Evolutionary conservation across 2,329 filamentous ascomycete species (phyloP).

Genomic region (Zasmidium citrigriseum): DNA sequence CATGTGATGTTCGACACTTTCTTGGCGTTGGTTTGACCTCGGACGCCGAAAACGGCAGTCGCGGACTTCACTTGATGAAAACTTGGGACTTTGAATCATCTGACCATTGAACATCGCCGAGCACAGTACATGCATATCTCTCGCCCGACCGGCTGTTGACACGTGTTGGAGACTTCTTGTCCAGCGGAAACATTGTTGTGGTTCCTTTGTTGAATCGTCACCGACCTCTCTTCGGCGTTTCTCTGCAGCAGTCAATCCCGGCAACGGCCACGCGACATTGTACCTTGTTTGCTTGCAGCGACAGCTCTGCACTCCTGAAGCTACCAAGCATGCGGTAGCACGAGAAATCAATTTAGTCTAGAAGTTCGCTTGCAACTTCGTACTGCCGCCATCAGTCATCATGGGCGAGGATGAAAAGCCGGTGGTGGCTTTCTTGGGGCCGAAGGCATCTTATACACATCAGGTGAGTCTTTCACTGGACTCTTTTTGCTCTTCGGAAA

Average conservation of each 20-base stretch:
- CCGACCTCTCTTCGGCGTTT: too few species aligned
- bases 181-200: neutral
- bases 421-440: conserved; percentile 61
- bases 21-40: neutral
- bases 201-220: neutral
- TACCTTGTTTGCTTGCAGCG: neutral
- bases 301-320: conserved; percentile 1
- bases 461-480: conserved; percentile 52
- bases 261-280: neutral
- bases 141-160: too few species aligned
- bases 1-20: neutral
- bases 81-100: too few species aligned
- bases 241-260: neutral
- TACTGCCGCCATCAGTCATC: neutral
- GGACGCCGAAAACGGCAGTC: neutral
- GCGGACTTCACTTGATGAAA: neutral
- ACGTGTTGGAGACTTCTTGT: neutral
- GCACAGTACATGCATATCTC: too few species aligned
- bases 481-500: neutral
- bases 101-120: too few species aligned
- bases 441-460: conserved; percentile 68
- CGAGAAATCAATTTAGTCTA: too few species aligned
- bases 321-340: too few species aligned
- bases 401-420: conserved; percentile 8
- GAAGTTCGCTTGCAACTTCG: too few species aligned